Evolutionary conservation across 2,329 filamentous ascomycete genomes (phyloP).

Genomic region (Neonectria faginata): DNA sequence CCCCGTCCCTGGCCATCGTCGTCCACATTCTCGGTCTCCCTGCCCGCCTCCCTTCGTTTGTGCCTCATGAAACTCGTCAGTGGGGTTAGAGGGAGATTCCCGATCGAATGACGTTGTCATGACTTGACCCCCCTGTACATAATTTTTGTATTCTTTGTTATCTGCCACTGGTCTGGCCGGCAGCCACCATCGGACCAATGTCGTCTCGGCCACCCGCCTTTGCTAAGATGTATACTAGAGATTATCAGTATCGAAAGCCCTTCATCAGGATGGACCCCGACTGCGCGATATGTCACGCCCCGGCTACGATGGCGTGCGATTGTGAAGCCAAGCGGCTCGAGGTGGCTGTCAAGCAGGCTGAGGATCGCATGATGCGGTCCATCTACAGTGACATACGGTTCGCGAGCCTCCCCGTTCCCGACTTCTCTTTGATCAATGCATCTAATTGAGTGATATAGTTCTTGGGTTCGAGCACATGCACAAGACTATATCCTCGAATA

Average conservation of each 20-base stretch:
- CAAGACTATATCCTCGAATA: constrained; percentile 77
- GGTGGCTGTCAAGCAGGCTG: constrained; percentile 71
- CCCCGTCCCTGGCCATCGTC: constrained; percentile 36
- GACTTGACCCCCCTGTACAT: constrained; percentile 44
- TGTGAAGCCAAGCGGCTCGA: constrained; percentile 76
- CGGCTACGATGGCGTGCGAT: constrained; percentile 69
- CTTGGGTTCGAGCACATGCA: constrained; percentile 73
- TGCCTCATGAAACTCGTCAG: constrained; percentile 45
- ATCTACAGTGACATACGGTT: constrained; percentile 74
- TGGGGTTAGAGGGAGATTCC: constrained; percentile 46
- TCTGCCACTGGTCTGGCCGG: constrained; percentile 27
- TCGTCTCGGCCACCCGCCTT: constrained; percentile 35
- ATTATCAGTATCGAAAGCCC: constrained; percentile 58
- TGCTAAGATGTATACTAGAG: constrained; percentile 66
- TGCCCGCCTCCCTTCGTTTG: constrained; percentile 34
- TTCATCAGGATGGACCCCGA: constrained; percentile 75
- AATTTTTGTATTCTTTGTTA: constrained; percentile 31
- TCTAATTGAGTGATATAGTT: constrained; percentile 53
- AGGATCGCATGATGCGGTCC: constrained; percentile 71
- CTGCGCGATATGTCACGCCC: constrained; percentile 74
- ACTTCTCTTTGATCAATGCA: constrained; percentile 12
- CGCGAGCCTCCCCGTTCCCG: constrained; percentile 37
- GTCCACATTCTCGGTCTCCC: constrained; percentile 36
- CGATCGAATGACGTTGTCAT: constrained; percentile 41
- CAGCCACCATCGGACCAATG: constrained; percentile 29